These are phyloP conservation scores for Niebla homalea DNA, from an alignment of 495 filamentous ascomycete genomes.

Conservation along the genomic window DNA sequence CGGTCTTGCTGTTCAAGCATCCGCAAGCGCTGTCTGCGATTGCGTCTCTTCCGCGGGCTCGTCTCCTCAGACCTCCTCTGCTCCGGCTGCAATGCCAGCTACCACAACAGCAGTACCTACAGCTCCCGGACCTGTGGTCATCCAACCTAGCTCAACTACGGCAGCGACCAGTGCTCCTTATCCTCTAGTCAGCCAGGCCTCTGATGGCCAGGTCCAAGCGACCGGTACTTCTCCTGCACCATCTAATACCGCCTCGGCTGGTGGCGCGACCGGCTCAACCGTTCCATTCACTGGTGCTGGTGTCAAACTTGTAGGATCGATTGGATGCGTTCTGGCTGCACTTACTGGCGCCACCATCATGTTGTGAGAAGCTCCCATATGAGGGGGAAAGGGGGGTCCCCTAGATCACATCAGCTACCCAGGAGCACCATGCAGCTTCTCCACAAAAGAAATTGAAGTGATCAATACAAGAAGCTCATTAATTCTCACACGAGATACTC, in stretches of 20 bases:
- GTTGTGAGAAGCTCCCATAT: neutral
- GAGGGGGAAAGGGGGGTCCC: neutral
- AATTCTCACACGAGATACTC: no score
- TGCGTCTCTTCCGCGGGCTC: slow-evolving; percentile 8
- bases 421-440: no score
- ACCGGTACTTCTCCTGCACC: neutral
- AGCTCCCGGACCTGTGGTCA: neutral
- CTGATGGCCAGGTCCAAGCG: neutral
- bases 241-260: slow-evolving; percentile 2
- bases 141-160: slow-evolving; percentile 1
- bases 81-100: neutral
- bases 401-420: neutral
- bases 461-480: no score
- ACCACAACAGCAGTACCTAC: slow-evolving; percentile 2
- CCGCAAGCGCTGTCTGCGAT: slow-evolving; percentile 14
- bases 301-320: neutral
- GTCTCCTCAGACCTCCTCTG: neutral
- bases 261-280: neutral
- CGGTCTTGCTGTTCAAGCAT: slow-evolving; percentile 10
- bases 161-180: neutral
- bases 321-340: neutral
- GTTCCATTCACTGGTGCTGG: slow-evolving; percentile 10
- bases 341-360: neutral
- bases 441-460: no score
- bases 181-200: neutral